These are phyloP conservation scores for Phytophthora vignae DNA, from an alignment of 352 stramenopile species.

Conservation along the genomic window DNA sequence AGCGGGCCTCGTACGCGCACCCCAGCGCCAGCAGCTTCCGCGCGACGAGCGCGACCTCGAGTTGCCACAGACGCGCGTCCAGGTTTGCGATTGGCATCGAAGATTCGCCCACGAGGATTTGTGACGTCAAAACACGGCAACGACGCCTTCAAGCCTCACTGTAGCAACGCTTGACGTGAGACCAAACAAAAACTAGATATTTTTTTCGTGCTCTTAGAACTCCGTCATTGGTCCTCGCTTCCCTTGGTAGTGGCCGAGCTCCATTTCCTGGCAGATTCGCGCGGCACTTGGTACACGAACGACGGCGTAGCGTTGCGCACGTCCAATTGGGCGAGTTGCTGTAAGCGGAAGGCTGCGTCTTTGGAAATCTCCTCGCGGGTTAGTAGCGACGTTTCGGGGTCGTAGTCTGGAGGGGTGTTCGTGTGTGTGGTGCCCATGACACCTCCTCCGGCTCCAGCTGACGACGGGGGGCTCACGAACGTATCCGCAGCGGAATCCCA, in stretches of 20 bases:
- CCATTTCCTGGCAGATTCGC: conserved; percentile 22
- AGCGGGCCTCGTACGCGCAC: not conserved
- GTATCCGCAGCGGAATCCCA: conserved; percentile 27
- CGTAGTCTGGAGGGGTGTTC: not conserved
- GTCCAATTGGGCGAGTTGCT: conserved; percentile 27
- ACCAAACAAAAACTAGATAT: no score
- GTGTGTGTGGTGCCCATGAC: conserved; percentile 15
- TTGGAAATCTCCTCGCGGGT: no score
- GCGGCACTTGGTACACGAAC: conserved; percentile 25
- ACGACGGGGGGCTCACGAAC: conserved; percentile 22
- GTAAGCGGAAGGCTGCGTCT: conserved; percentile 24
- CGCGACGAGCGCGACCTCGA: not conserved
- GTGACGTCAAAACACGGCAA: not conserved
- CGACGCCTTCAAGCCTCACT: no score
- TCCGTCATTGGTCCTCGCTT: not conserved
- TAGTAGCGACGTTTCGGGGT: no score
- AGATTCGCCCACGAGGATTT: not conserved
- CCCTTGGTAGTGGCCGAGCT: conserved; percentile 22
- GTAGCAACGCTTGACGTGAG: no score
- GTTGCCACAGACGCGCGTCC: not conserved
- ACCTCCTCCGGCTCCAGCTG: conserved; percentile 15
- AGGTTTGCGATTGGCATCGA: not conserved
- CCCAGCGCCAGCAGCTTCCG: not conserved
- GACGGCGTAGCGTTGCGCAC: conserved; percentile 19
- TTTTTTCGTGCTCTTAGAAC: no score